Conservation (phyloP, 1,284 basidiomycete genomes). For the Leucoagaricus sp. region DNA sequence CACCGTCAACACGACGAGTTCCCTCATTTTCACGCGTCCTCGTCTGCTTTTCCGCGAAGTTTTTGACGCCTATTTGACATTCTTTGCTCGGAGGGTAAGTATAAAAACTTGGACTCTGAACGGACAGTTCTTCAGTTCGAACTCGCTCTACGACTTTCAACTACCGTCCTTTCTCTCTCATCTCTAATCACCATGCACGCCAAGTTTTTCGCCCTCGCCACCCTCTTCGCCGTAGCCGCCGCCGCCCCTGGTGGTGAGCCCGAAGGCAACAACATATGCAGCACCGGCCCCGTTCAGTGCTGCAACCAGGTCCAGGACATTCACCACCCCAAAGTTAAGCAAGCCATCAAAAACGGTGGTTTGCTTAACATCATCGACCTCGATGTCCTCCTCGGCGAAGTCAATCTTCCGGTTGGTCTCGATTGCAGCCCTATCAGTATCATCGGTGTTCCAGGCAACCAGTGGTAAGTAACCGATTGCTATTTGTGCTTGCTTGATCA, state of each 20-base stretch:
- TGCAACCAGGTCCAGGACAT: constrained; percentile 17
- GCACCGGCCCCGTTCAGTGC: constrained; percentile 21
- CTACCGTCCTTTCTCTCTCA: constrained; percentile 2
- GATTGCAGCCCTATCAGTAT: constrained; percentile 20
- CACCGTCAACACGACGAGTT: too few species aligned
- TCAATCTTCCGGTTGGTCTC: constrained; percentile 19
- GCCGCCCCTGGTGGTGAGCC: constrained; percentile 18
- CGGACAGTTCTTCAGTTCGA: not conserved
- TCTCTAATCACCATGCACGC: constrained; percentile 21
- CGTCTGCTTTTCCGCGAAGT: too few species aligned
- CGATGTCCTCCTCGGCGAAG: constrained; percentile 7
- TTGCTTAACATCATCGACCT: constrained; percentile 13
- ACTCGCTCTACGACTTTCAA: not conserved
- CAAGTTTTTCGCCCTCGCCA: constrained; percentile 19
- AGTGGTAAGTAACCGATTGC: constrained; percentile 17
- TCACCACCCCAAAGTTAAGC: not conserved
- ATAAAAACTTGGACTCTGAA: too few species aligned
- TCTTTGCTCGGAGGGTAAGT: not conserved
- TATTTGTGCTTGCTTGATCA: not conserved
- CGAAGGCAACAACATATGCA: constrained; percentile 17
- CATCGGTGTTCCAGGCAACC: constrained; percentile 16
- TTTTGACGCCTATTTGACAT: not conserved
- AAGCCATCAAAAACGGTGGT: not conserved
- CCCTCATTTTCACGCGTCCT: too few species aligned
- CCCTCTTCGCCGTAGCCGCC: constrained; percentile 20